phyloP scores from a whole-genome alignment of 345 rosid genomes.

The Psidium friedrichsthalianum region DNA sequence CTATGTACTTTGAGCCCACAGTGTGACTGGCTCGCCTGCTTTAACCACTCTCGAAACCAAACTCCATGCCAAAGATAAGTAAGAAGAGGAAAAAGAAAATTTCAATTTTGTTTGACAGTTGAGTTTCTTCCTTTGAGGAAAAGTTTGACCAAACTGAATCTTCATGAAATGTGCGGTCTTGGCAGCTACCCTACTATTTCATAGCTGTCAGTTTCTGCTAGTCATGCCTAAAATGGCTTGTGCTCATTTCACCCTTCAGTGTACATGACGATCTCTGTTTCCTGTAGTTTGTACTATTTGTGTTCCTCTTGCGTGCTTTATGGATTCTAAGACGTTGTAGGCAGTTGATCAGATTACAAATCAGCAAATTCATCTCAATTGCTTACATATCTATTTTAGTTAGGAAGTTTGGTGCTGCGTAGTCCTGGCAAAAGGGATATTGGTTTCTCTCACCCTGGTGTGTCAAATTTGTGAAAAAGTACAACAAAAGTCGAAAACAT shows the following conservation, averaged over 20 bases:
- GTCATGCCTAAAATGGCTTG: not conserved
- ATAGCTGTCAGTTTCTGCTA: not conserved
- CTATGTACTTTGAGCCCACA: not conserved
- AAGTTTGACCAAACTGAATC: not conserved
- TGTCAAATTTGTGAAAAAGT: not conserved
- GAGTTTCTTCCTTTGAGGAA: not conserved
- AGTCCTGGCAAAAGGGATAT: not conserved
- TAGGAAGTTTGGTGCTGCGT: not conserved
- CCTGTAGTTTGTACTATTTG: not conserved
- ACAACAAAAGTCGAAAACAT: not conserved
- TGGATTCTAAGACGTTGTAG: not conserved
- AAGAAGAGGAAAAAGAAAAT: not conserved
- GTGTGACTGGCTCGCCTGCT: not conserved
- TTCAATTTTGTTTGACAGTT: not conserved
- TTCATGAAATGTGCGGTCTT: not conserved
- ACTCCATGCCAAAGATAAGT: not conserved
- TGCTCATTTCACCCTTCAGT: not conserved
- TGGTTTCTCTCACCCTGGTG: not conserved
- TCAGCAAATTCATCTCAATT: not conserved
- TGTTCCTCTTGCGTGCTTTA: not conserved
- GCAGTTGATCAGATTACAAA: not conserved
- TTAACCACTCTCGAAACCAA: not conserved
- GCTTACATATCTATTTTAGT: not conserved
- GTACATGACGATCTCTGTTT: not conserved
- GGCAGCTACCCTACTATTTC: not conserved